These are phyloP conservation scores for Hymenoscyphus salicellus DNA, from an alignment of 2,329 filamentous ascomycete species.

Conservation along the genomic window DNA sequence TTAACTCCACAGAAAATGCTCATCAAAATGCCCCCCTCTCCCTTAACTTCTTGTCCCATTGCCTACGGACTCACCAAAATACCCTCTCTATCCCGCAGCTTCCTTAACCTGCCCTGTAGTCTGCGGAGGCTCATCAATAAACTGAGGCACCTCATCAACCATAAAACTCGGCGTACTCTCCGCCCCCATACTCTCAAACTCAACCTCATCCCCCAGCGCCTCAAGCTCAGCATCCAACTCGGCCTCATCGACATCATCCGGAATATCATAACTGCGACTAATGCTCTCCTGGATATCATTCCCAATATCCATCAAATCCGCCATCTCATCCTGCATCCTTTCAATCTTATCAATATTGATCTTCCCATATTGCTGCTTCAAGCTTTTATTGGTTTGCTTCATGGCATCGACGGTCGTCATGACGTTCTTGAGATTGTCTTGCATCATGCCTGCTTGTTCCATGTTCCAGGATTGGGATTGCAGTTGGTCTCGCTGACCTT, in stretches of 20 bases:
- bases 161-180: slow-evolving; percentile 75
- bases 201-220: slow-evolving; percentile 89
- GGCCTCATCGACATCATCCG: slow-evolving; percentile 94
- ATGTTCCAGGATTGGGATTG: slow-evolving; percentile 97
- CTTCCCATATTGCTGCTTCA: slow-evolving; percentile 93
- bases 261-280: slow-evolving; percentile 85
- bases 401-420: slow-evolving; percentile 98
- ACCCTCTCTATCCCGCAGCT: slow-evolving; percentile 52
- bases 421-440: slow-evolving; percentile 96
- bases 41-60: slow-evolving; percentile 62
- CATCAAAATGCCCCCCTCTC: slow-evolving; percentile 35
- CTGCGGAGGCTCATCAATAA: slow-evolving; percentile 87
- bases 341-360: slow-evolving; percentile 98
- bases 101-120: slow-evolving; percentile 75
- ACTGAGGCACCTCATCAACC: slow-evolving; percentile 82
- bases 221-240: slow-evolving; percentile 96
- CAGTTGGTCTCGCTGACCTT: slow-evolving; percentile 88
- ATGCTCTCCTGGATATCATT: slow-evolving; percentile 98
- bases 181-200: slow-evolving; percentile 65
- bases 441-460: slow-evolving; percentile 98
- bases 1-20: neutral
- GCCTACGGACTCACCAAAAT: neutral
- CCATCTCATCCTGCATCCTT: slow-evolving; percentile 97
- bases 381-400: slow-evolving; percentile 91
- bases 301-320: slow-evolving; percentile 92